phyloP scores from a whole-genome alignment of 495 filamentous ascomycete species.

The Podospora australis region DNA sequence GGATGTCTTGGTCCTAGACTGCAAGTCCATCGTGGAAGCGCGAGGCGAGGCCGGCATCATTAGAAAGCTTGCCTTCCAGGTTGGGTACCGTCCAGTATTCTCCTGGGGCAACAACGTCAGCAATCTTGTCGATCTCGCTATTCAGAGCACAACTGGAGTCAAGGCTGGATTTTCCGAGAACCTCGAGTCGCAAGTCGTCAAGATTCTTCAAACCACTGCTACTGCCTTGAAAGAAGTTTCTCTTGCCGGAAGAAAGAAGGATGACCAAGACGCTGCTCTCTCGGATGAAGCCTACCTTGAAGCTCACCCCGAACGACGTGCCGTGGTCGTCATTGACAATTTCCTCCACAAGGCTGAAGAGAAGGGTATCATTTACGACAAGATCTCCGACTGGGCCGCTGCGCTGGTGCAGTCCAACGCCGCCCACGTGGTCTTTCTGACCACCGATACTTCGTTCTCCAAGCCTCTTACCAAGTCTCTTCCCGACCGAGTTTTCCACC shows the following conservation, averaged over 20 bases:
- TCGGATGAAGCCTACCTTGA: constrained; percentile 86
- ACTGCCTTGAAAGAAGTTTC: constrained; percentile 73
- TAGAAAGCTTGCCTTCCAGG: constrained; percentile 67
- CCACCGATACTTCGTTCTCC: constrained; percentile 79
- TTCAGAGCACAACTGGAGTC: constrained; percentile 87
- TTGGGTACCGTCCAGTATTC: constrained; percentile 91
- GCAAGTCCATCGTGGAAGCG: constrained; percentile 88
- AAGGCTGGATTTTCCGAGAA: constrained; percentile 96
- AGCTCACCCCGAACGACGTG: constrained; percentile 75
- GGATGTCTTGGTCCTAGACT: constrained; percentile 85
- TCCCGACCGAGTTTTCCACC: constrained; percentile 85
- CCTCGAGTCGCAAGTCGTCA: constrained; percentile 80
- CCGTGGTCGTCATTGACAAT: constrained; percentile 90
- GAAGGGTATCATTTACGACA: constrained; percentile 73
- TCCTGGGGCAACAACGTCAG: constrained; percentile 94
- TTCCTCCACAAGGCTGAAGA: constrained; percentile 78
- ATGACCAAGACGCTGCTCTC: constrained; percentile 65
- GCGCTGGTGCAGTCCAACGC: constrained; percentile 80
- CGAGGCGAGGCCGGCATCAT: constrained; percentile 88
- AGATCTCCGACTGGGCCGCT: constrained; percentile 88
- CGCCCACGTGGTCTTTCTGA: constrained; percentile 96
- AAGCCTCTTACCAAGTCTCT: constrained; percentile 83
- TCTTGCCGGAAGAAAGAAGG: constrained; percentile 58
- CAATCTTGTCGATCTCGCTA: constrained; percentile 84
- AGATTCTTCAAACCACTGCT: constrained; percentile 84